Evolutionary conservation across 148 eudicot species (phyloP).

Genomic region (Spergularia bocconei): DNA sequence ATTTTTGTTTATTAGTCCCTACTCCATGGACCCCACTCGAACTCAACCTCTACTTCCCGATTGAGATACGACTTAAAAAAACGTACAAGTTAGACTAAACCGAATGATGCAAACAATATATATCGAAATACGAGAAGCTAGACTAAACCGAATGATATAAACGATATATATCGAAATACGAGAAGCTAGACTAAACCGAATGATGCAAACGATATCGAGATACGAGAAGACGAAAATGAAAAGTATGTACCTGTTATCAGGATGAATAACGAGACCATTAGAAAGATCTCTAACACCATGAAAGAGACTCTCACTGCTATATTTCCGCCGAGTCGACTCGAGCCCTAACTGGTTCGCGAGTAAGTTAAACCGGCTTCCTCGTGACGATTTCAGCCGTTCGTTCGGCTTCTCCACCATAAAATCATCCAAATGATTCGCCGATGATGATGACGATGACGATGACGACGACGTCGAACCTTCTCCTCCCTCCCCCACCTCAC

Average conservation of each 20-base stretch:
- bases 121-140: neutral
- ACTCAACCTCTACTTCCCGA: neutral
- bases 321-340: conserved; percentile 26
- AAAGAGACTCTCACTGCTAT: conserved; percentile 43
- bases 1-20: too few relatives aligned
- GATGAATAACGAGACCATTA: conserved; percentile 44
- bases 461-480: conserved; percentile 16
- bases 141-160: too few relatives aligned
- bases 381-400: conserved; percentile 38
- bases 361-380: conserved; percentile 46
- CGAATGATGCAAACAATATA: too few relatives aligned
- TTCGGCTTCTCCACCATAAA: conserved; percentile 41
- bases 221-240: neutral
- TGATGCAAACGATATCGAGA: too few relatives aligned
- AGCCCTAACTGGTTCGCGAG: conserved; percentile 45
- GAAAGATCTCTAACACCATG: conserved; percentile 50
- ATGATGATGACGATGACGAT: conserved; percentile 17
- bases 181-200: neutral
- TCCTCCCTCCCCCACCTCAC: neutral
- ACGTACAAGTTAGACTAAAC: too few relatives aligned
- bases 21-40: neutral
- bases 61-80: too few relatives aligned
- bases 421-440: conserved; percentile 29
- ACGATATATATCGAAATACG: neutral
- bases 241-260: conserved; percentile 49